Conservation (phyloP, 2,329 filamentous ascomycete genomes). For the Huntiella moniliformis region DNA sequence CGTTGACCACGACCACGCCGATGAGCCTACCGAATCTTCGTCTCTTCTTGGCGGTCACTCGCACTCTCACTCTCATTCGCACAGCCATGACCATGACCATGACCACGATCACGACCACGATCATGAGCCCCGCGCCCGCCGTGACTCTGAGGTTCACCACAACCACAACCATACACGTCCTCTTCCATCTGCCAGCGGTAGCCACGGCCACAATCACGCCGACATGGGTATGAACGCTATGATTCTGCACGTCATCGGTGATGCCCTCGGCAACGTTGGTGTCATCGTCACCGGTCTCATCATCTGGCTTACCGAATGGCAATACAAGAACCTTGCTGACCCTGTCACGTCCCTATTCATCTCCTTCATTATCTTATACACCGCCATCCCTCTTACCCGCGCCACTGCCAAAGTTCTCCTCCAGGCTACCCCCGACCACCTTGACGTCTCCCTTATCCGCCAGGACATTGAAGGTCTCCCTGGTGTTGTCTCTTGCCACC, state of each 20-base stretch:
- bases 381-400: conserved; percentile 59
- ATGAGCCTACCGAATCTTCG: conserved; percentile 25
- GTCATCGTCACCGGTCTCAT: conserved; percentile 67
- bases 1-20: conserved; percentile 22
- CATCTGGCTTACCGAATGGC: conserved; percentile 78
- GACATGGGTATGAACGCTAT: conserved; percentile 94
- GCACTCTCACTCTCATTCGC: neutral
- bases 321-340: conserved; percentile 73
- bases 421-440: conserved; percentile 78
- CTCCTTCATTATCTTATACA: conserved; percentile 57
- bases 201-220: conserved; percentile 57
- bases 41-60: conserved; percentile 27
- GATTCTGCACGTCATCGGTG: conserved; percentile 58
- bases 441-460: conserved; percentile 57
- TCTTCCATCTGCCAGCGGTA: conserved; percentile 34
- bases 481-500: conserved; percentile 79
- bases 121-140: conserved; percentile 16
- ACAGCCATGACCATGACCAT: conserved; percentile 7
- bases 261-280: conserved; percentile 71
- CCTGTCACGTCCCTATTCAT: conserved; percentile 87
- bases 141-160: conserved; percentile 40
- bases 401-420: conserved; percentile 76
- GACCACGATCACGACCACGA: conserved; percentile 11
- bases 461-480: conserved; percentile 75
- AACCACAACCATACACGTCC: conserved; percentile 69